These are phyloP conservation scores for Emmonsiellopsis sp. DNA, from an alignment of 2,329 filamentous ascomycete species.

Conservation along the genomic window DNA sequence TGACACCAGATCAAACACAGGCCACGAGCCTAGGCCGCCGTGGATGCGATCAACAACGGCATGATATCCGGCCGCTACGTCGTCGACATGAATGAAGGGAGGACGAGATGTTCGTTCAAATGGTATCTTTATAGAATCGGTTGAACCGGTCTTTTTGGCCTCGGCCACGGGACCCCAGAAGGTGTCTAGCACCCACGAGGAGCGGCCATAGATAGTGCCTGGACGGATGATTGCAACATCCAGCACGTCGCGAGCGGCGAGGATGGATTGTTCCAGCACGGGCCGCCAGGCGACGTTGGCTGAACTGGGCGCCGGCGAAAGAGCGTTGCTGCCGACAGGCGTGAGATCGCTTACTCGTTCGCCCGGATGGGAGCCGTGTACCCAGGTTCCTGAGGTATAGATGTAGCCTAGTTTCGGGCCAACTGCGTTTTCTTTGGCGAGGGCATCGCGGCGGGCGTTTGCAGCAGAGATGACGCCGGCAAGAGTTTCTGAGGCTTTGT, in stretches of 20 bases:
- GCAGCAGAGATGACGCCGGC: conserved; percentile 14
- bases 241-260: conserved; percentile 20
- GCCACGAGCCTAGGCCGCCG: conserved; percentile 20
- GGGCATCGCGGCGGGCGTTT: conserved; percentile 12
- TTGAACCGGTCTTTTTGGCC: conserved; percentile 14
- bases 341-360: conserved; percentile 20
- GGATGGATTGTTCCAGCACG: conserved; percentile 22
- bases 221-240: conserved; percentile 27
- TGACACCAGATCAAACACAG: conserved; percentile 29
- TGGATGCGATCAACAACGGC: conserved; percentile 22
- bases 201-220: conserved; percentile 27
- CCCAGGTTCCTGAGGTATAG: conserved; percentile 29
- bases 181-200: conserved; percentile 19
- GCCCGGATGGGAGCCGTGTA: conserved; percentile 22
- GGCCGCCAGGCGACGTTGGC: conserved; percentile 23
- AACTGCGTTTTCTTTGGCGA: conserved; percentile 9
- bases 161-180: conserved; percentile 19
- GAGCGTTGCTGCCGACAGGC: conserved; percentile 14
- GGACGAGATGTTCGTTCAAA: conserved; percentile 15
- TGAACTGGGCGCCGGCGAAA: conserved; percentile 11
- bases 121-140: conserved; percentile 12
- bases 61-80: conserved; percentile 25
- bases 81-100: conserved; percentile 29
- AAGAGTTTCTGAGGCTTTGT: conserved; percentile 17
- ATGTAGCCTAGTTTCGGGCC: conserved; percentile 29